Evolutionary conservation across 2,329 filamentous ascomycete genomes (phyloP).

Genomic region (Metarhizium album): DNA sequence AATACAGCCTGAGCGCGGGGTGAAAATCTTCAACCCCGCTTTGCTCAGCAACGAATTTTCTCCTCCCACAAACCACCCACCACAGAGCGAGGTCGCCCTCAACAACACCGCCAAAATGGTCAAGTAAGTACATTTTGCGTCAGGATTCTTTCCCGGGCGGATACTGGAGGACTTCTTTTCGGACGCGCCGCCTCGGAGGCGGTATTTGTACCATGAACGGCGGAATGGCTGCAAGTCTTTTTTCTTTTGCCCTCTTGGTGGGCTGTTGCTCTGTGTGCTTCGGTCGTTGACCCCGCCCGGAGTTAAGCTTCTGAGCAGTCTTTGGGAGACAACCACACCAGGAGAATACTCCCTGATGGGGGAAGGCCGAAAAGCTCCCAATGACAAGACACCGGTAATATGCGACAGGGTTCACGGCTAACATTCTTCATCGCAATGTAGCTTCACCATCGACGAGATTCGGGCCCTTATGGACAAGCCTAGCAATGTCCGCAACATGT

Average conservation of each 20-base stretch:
- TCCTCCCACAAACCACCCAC: constrained; percentile 21
- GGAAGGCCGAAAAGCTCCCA: neutral
- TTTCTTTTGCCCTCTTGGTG: constrained; percentile 2
- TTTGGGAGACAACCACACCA: neutral
- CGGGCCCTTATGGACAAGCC: constrained; percentile 70
- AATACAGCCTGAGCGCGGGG: constrained; percentile 26
- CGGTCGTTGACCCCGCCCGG: constrained; percentile 2
- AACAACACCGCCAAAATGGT: constrained; percentile 94
- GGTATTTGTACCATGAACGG: neutral
- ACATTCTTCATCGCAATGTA: constrained; percentile 36
- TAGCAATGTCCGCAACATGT: constrained; percentile 84
- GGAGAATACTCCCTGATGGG: neutral
- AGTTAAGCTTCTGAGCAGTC: constrained; percentile 7
- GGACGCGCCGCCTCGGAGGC: neutral
- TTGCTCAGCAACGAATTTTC: constrained; percentile 20
- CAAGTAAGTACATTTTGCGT: constrained; percentile 62
- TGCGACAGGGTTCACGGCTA: constrained; percentile 25
- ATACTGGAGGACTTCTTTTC: neutral
- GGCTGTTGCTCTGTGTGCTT: neutral
- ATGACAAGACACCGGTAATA: neutral
- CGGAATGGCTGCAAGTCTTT: neutral
- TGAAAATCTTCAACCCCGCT: constrained; percentile 36
- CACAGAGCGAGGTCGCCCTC: constrained; percentile 29
- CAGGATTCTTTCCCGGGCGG: neutral
- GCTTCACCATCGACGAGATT: constrained; percentile 98